Evolutionary conservation across 208 protist genomes (phyloP).

Genomic region (Acanthamoeba sp.): DNA sequence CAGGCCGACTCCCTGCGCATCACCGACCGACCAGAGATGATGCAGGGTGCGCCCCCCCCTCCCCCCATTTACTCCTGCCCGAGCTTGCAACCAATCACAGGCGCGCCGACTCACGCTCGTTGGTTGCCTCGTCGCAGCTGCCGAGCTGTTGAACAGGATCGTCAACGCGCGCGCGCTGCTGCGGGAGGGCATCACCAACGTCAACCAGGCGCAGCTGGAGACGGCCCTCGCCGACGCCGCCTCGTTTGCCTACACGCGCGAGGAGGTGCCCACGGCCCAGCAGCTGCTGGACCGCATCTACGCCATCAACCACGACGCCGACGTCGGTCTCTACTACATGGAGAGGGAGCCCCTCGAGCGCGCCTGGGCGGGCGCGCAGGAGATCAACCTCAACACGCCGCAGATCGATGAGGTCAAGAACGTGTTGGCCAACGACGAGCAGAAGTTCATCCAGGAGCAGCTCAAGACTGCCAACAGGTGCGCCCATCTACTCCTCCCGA

Average conservation of each 20-base stretch:
- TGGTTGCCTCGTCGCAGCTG: neutral
- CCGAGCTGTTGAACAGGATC: conserved; percentile 49
- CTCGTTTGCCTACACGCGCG: conserved; percentile 11
- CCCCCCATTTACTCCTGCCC: neutral
- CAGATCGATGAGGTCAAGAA: conserved; percentile 40
- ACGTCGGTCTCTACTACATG: conserved; percentile 66
- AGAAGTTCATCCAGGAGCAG: conserved; percentile 73
- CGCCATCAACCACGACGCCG: conserved; percentile 26
- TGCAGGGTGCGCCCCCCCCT: neutral
- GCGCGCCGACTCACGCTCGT: neutral
- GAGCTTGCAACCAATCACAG: no score
- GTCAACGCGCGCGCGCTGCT: conserved; percentile 17
- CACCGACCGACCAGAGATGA: conserved; percentile 26
- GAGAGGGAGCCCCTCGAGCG: conserved; percentile 46
- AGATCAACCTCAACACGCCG: conserved; percentile 35
- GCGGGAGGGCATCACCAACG: conserved; percentile 21
- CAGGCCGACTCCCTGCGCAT: conserved; percentile 55
- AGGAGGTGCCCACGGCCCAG: conserved; percentile 53
- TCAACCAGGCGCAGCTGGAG: conserved; percentile 52
- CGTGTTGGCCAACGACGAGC: conserved; percentile 9
- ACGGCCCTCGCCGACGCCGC: conserved; percentile 36
- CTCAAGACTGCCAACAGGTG: conserved; percentile 28
- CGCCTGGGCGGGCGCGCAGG: conserved; percentile 29
- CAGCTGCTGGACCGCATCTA: conserved; percentile 17
- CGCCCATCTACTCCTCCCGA: no score